These are phyloP conservation scores for Pinus tabuliformis DNA, from an alignment of 75 land plant species.

Conservation along the genomic window DNA sequence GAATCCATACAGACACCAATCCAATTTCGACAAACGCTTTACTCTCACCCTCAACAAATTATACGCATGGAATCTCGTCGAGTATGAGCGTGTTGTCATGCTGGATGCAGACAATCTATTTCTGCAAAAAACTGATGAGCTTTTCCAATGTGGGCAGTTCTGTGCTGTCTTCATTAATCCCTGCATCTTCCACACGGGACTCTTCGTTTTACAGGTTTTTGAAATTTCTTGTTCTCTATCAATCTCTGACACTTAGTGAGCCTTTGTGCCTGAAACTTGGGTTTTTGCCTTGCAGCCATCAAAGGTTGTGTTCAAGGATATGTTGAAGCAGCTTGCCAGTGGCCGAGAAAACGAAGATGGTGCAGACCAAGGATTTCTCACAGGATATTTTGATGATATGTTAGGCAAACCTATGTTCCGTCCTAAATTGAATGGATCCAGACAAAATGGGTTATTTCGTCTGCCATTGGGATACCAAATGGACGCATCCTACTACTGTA, in stretches of 20 bases:
- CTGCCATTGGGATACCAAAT: slow-evolving; percentile 45
- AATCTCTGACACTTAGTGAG: no score
- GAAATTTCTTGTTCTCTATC: no score
- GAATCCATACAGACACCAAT: slow-evolving; percentile 26
- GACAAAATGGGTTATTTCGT: slow-evolving; percentile 27
- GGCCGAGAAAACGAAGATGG: slow-evolving; percentile 36
- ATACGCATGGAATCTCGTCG: slow-evolving; percentile 44
- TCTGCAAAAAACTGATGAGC: slow-evolving; percentile 44
- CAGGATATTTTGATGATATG: slow-evolving; percentile 28
- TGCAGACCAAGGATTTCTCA: slow-evolving; percentile 40
- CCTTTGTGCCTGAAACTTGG: no score
- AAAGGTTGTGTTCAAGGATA: slow-evolving; percentile 32
- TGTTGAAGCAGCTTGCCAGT: slow-evolving; percentile 18
- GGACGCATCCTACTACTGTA: slow-evolving; percentile 43
- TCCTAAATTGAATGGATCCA: slow-evolving; percentile 34
- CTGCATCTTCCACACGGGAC: slow-evolving; percentile 54
- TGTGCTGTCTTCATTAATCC: slow-evolving; percentile 61
- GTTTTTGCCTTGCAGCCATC: slow-evolving; percentile 35
- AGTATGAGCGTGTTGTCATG: slow-evolving; percentile 54
- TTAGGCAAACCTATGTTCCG: slow-evolving; percentile 39
- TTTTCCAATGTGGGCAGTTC: slow-evolving; percentile 54
- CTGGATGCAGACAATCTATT: slow-evolving; percentile 49
- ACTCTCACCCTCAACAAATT: slow-evolving; percentile 42
- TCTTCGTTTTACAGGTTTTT: slow-evolving; percentile 42
- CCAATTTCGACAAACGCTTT: slow-evolving; percentile 29